These are phyloP conservation scores for Rhizoclosmatium globosum DNA, from an alignment of 192 early-diverging fungal species.

Conservation along the genomic window DNA sequence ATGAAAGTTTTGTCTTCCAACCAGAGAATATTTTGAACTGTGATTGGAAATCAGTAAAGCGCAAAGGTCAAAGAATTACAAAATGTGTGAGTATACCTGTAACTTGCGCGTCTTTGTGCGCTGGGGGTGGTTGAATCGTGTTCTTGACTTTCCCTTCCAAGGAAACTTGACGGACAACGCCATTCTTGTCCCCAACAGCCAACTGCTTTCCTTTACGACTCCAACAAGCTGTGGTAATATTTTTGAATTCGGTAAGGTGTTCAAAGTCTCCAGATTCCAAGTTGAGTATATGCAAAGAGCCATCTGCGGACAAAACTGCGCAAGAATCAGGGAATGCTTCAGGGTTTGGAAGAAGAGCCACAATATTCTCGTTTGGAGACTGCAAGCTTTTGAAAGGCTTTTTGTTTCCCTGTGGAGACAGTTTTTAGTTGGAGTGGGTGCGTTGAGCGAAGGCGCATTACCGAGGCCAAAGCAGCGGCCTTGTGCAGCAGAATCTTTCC, in stretches of 20 bases:
- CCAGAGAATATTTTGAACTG: slow-evolving; percentile 78
- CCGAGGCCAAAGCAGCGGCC: neutral
- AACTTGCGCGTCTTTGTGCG: neutral
- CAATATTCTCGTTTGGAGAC: neutral
- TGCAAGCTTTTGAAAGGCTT: slow-evolving; percentile 4
- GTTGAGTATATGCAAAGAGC: slow-evolving; percentile 3
- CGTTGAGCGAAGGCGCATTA: neutral
- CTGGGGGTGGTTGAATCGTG: slow-evolving; percentile 53
- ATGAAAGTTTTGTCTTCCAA: slow-evolving; percentile 76
- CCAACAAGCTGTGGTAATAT: slow-evolving; percentile 68
- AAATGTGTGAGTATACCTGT: neutral
- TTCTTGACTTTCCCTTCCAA: slow-evolving; percentile 71
- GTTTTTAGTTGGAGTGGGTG: too few species aligned
- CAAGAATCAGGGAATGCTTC: slow-evolving; percentile 28
- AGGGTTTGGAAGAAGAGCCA: slow-evolving; percentile 36
- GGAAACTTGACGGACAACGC: slow-evolving; percentile 68
- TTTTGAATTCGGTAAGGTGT: neutral
- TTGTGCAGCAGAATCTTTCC: slow-evolving; percentile 10
- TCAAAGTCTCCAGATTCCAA: neutral
- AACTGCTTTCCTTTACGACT: slow-evolving; percentile 92
- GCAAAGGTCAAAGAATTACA: neutral
- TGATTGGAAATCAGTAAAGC: neutral
- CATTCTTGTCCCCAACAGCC: slow-evolving; percentile 73
- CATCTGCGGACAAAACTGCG: slow-evolving; percentile 12
- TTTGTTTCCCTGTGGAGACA: slow-evolving; percentile 4